These are phyloP conservation scores for Eucalyptus marginata DNA, from an alignment of 345 rosid species.

Conservation along the genomic window DNA sequence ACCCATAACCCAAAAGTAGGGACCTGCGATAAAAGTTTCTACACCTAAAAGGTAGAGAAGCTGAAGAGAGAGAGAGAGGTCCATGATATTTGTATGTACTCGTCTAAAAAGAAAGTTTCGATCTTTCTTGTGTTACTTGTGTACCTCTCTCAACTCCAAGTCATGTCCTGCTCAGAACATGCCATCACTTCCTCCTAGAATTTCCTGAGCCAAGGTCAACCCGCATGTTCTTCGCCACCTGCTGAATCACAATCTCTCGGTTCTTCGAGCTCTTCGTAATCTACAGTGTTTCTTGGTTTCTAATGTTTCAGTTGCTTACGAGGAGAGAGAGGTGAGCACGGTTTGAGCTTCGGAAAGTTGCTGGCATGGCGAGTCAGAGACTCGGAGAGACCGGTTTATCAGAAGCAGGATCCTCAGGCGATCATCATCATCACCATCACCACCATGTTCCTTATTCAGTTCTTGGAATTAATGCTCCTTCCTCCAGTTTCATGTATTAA, in stretches of 20 bases:
- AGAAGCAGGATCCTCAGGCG: conserved; percentile 38
- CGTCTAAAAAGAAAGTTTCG: background rate
- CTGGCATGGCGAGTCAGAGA: conserved; percentile 69
- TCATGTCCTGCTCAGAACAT: background rate
- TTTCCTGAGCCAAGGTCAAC: background rate
- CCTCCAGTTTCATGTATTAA: conserved; percentile 56
- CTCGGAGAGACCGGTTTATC: conserved; percentile 64
- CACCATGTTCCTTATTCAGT: conserved; percentile 54
- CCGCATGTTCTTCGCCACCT: background rate
- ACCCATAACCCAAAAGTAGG: background rate
- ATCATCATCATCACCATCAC: background rate
- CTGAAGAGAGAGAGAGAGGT: conserved; percentile 8
- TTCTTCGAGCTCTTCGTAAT: background rate
- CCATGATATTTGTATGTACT: background rate
- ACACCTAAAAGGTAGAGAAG: conserved; percentile 44
- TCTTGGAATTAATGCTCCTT: conserved; percentile 50
- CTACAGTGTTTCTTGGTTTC: background rate
- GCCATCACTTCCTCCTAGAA: background rate
- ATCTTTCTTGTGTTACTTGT: background rate
- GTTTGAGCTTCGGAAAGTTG: background rate
- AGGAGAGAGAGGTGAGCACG: background rate
- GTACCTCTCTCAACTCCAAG: background rate
- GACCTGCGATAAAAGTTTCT: conserved; percentile 40
- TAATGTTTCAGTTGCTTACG: background rate
- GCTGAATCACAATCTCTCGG: background rate